Percentiles rank a stretch among this genome's conserved stretches.
Conservation (phyloP, 306 rosid genomes). For the Dalbergia oliveri region DNA sequence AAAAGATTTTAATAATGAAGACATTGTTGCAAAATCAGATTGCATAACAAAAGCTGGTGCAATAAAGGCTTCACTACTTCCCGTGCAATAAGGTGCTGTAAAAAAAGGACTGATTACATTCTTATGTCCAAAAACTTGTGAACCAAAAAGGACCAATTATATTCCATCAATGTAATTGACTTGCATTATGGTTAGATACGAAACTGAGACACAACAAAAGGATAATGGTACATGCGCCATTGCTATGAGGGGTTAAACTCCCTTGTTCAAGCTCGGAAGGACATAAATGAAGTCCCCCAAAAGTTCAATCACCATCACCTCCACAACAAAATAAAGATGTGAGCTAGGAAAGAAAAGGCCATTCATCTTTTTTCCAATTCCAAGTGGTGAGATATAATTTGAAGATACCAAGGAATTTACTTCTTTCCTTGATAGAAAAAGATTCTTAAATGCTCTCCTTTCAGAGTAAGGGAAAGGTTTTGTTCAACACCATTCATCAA, state of each 20-base stretch:
- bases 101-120: background rate
- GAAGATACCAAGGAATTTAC: background rate
- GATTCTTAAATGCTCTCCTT: no score
- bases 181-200: background rate
- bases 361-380: background rate
- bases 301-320: background rate
- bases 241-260: conserved; percentile 11
- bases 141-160: background rate
- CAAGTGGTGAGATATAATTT: background rate
- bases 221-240: conserved; percentile 5
- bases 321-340: background rate
- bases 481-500: no score
- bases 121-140: background rate
- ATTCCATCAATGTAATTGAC: conserved; percentile 7
- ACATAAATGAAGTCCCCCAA: conserved; percentile 20
- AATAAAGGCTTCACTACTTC: background rate
- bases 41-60: conserved; percentile 14
- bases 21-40: conserved; percentile 34
- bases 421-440: background rate
- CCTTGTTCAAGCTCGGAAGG: background rate
- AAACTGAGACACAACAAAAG: conserved; percentile 2
- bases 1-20: conserved; percentile 23
- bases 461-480: no score
- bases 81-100: background rate
- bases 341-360: background rate